These are phyloP conservation scores for Floccularia luteovirens DNA, from an alignment of 768 basidiomycete species.

Conservation along the genomic window DNA sequence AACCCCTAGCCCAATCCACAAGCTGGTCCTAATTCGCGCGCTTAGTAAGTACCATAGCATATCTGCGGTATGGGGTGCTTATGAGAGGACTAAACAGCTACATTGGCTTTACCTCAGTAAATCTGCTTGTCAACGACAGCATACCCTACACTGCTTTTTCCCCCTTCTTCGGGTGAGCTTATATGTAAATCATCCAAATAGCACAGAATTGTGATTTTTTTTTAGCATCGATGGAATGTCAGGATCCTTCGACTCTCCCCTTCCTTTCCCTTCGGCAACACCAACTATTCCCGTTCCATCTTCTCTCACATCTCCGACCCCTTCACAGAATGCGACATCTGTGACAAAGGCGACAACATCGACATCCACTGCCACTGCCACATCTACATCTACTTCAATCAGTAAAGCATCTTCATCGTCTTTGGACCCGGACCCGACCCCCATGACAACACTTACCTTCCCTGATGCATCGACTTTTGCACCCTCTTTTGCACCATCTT, in stretches of 20 bases:
- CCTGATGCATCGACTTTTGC: too few relatives aligned
- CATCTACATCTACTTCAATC: neutral
- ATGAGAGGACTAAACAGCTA: slow-evolving; percentile 35
- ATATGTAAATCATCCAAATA: neutral
- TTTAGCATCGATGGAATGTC: slow-evolving; percentile 50
- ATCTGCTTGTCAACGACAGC: slow-evolving; percentile 19
- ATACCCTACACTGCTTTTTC: slow-evolving; percentile 36
- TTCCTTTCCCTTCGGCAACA: slow-evolving; percentile 35
- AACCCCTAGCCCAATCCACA: slow-evolving; percentile 39
- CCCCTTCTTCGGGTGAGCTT: slow-evolving; percentile 45
- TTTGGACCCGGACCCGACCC: too few relatives aligned
- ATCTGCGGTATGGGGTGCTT: slow-evolving; percentile 5
- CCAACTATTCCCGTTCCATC: slow-evolving; percentile 30
- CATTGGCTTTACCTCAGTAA: slow-evolving; percentile 43
- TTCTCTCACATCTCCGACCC: slow-evolving; percentile 12
- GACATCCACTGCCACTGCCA: neutral
- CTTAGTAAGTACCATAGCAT: slow-evolving; percentile 38
- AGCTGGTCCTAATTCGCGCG: slow-evolving; percentile 48
- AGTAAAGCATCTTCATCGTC: neutral
- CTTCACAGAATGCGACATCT: neutral
- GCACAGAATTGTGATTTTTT: slow-evolving; percentile 1
- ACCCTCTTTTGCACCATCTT: too few relatives aligned
- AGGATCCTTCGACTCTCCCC: slow-evolving; percentile 45
- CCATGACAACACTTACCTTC: too few relatives aligned
- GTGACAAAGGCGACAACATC: neutral